phyloP scores from a whole-genome alignment of 225 moss, liverwort and hornwort species.

The Neckera pumila region DNA sequence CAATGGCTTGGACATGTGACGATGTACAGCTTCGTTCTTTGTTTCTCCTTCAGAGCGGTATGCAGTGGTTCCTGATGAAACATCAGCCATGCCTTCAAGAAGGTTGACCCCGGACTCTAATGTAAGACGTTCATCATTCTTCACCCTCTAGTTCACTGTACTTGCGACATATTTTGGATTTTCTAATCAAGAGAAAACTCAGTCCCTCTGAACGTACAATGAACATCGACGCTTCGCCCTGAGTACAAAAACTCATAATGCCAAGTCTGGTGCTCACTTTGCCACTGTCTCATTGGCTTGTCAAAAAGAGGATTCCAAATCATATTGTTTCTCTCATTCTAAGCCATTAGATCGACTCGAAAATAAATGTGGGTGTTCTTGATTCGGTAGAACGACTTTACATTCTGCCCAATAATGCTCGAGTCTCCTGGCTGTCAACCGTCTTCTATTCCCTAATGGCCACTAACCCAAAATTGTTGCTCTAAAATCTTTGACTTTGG shows the following conservation, averaged over 20 bases:
- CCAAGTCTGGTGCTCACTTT: not conserved
- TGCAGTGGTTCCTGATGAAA: constrained; percentile 80
- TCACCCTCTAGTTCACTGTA: not conserved
- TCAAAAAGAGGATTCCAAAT: not conserved
- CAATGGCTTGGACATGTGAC: not conserved
- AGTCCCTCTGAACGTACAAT: not conserved
- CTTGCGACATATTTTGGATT: not conserved
- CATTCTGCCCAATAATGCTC: not conserved
- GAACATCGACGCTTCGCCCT: not conserved
- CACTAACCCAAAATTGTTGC: too few species aligned
- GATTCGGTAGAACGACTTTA: not conserved
- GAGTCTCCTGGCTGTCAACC: not conserved
- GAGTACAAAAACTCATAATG: not conserved
- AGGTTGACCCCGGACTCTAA: constrained; percentile 16
- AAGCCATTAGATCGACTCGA: not conserved
- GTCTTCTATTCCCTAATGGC: not conserved
- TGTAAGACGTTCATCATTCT: constrained; percentile 2
- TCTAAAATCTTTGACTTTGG: not conserved
- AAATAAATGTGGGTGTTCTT: not conserved
- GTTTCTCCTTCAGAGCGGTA: constrained; percentile 85
- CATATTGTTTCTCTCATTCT: not conserved
- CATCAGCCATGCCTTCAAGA: constrained; percentile 40
- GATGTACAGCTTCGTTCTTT: constrained; percentile 52
- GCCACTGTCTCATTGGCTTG: not conserved
- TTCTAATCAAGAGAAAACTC: not conserved